Evolutionary conservation across 2,329 filamentous ascomycete species (phyloP).

Genomic region (Neofusicoccum cordaticola): DNA sequence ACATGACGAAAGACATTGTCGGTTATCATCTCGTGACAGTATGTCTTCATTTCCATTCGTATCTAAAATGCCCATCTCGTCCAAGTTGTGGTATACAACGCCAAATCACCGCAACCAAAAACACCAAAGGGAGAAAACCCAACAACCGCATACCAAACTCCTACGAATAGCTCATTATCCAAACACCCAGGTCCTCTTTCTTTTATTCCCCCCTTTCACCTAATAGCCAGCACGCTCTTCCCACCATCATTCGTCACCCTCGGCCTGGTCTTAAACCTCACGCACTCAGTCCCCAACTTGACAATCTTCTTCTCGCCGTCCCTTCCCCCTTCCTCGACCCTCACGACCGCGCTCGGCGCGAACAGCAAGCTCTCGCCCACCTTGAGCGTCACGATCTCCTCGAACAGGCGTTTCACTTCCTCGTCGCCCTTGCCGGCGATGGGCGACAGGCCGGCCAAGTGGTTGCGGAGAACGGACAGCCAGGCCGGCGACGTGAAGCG

Average conservation of each 20-base stretch:
- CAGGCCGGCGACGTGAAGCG: slow-evolving; percentile 67
- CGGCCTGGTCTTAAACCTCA: slow-evolving; percentile 16
- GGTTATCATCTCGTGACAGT: too few relatives aligned
- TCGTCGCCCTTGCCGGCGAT: slow-evolving; percentile 19
- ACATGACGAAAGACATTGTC: too few relatives aligned
- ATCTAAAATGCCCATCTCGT: too few relatives aligned
- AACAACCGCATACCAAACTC: too few relatives aligned
- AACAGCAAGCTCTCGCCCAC: slow-evolving; percentile 15
- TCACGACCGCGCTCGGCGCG: background rate
- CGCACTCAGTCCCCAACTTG: slow-evolving; percentile 11
- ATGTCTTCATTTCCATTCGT: too few relatives aligned
- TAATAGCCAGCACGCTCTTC: slow-evolving; percentile 14
- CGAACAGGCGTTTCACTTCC: slow-evolving; percentile 36
- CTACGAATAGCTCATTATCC: too few relatives aligned
- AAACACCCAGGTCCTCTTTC: too few relatives aligned
- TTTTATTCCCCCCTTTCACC: background rate
- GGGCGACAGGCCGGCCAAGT: slow-evolving; percentile 46
- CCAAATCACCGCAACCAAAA: too few relatives aligned
- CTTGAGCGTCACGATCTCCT: slow-evolving; percentile 45
- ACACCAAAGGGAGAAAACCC: too few relatives aligned
- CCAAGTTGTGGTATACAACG: too few relatives aligned
- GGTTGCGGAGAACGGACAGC: slow-evolving; percentile 47
- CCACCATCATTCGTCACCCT: slow-evolving; percentile 15
- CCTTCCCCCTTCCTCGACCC: background rate
- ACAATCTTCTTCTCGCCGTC: background rate